Base-by-base conservation (phyloP, 2,329 filamentous ascomycete species). In the Dothistroma septosporum region DNA sequence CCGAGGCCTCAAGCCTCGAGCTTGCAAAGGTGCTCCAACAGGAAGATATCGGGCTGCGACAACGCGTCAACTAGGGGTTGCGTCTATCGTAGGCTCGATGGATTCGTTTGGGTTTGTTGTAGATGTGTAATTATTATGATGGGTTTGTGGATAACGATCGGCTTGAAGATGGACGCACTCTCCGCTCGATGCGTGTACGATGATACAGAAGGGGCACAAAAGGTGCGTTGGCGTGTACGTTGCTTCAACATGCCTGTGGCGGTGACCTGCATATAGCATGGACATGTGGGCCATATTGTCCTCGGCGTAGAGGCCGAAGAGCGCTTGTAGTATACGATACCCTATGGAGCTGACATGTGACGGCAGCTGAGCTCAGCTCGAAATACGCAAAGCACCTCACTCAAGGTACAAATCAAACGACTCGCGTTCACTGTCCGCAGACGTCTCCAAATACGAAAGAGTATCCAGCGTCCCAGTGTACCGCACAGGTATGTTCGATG, bases 11-110 rank as follows among this genome's bases (percentile, higher is more conserved):
- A 28, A 58, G 57, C 47, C 37, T 61, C 32, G 61, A 57, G 50
- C 44, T 68, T 33, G 67, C 64, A 21, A 58, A 56, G 54, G 47
- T 55, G n/a, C 32, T 69, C 33, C 66, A 65, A 55, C 61, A 65
- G 55, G 66, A 63, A 19, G 61, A 66, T 16, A 53, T 62, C 10
- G 67, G 66, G 8, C 47, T 69, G 55, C 48, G 67, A 41, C 54
- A 53, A 44, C 41, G 63, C 14, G 52, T 31, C 41, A 60, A 61
- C 24, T 60, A 61, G 58, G 24, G 22, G 24, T 58, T 58, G 37
- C 37, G 50, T 12, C 10, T 53, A 14, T 32, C 31, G 28, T 50
- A 50, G 16, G 28, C 21, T 19, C 4, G 28, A 50, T 50, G 21
- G 47, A 12, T 21, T n/a, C 24, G 21, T 50, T 19, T 4, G 14